Percentiles rank a stretch among this genome's conserved stretches.
These are phyloP conservation scores for California macrophylla DNA, from an alignment of 441 rosid genomes.

Conservation along the genomic window DNA sequence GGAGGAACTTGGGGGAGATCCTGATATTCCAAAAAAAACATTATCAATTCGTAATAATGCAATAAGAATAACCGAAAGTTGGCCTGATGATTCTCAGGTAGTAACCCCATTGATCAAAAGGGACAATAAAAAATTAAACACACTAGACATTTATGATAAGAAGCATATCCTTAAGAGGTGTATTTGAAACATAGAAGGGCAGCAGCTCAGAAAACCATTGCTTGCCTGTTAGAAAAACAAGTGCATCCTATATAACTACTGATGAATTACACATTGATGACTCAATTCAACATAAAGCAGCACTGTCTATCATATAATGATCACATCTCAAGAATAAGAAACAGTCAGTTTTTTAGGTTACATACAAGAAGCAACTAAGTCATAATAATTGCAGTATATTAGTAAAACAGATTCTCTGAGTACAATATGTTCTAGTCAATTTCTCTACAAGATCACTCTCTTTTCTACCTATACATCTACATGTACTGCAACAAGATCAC, in stretches of 20 bases:
- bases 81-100: neutral
- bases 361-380: neutral
- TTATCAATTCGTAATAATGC: neutral
- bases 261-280: neutral
- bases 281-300: neutral
- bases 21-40: slow-evolving; percentile 30
- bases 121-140: neutral
- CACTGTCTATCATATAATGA: neutral
- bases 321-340: neutral
- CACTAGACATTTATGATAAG: neutral
- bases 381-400: neutral
- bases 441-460: neutral
- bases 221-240: neutral
- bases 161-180: slow-evolving; percentile 1
- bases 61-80: neutral
- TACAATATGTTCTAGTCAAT: neutral
- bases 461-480: neutral
- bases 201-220: neutral
- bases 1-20: slow-evolving; percentile 75
- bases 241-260: neutral
- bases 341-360: neutral
- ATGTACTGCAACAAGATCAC: neutral
- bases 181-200: neutral
- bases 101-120: neutral
- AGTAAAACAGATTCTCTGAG: neutral